Conservation (phyloP, 176 grass and related monocot species). For the Tuctoria greenei region DNA sequence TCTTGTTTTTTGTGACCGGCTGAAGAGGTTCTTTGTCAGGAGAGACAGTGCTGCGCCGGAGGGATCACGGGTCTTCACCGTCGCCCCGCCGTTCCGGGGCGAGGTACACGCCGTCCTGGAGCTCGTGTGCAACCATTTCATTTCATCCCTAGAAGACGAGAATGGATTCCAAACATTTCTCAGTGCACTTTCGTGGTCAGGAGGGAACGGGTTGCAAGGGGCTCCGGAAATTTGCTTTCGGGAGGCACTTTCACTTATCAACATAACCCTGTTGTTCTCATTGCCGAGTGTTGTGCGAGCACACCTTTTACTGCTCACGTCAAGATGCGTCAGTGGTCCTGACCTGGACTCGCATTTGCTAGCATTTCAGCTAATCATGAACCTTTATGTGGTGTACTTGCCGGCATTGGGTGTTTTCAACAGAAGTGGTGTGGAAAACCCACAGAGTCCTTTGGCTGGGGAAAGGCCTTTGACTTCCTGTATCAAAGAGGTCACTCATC, state of each 20-base stretch:
- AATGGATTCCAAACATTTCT: slow-evolving; percentile 5
- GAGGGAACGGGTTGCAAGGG: background rate
- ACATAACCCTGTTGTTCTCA: background rate
- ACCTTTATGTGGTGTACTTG: slow-evolving; percentile 29
- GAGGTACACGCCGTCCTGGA: slow-evolving; percentile 9
- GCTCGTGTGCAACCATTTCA: slow-evolving; percentile 38
- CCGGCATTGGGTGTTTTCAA: slow-evolving; percentile 26
- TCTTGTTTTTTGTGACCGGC: background rate
- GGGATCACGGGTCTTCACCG: background rate
- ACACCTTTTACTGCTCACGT: slow-evolving; percentile 42
- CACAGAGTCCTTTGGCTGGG: background rate
- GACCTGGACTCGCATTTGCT: slow-evolving; percentile 13
- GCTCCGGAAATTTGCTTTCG: slow-evolving; percentile 32
- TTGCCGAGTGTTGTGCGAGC: slow-evolving; percentile 9
- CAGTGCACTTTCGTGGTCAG: slow-evolving; percentile 22
- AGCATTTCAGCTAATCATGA: slow-evolving; percentile 25
- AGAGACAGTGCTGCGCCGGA: background rate
- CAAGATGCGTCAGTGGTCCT: slow-evolving; percentile 22
- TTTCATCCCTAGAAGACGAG: slow-evolving; percentile 36
- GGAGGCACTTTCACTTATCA: background rate
- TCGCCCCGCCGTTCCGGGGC: background rate
- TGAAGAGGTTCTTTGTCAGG: background rate
- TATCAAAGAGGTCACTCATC: slow-evolving; percentile 9
- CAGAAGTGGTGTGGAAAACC: background rate
- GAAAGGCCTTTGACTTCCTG: background rate